Evolutionary conservation across 2,329 filamentous ascomycete genomes (phyloP), one percentile per base, ranked within the genome.

Genomic region (Aspergillus sp.): DNA sequence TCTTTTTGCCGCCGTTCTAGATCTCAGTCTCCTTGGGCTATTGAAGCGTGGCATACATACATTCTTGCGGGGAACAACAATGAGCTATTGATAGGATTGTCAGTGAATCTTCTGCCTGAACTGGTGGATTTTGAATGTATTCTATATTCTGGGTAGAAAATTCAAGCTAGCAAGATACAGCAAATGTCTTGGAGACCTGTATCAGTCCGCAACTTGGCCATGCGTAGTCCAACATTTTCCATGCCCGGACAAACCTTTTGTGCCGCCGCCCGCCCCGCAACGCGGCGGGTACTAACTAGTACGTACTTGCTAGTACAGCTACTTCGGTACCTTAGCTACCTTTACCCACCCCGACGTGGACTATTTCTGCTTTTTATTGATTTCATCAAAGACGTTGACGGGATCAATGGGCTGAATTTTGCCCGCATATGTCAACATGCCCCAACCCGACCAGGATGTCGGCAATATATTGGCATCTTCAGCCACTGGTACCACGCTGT

Each of bases 1-100:
- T 98, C 79, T 92, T 88, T 72, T 84, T 99, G 62, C 95, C 95
- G 57, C 95, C 95, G 11, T 98, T 99, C 77, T 88, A 82, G 52
- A 24, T 50, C 56, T 59, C 59, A 55, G 14, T 31, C 4, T 16
- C 22, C 20, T 18, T 20, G 14, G 11, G 16, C 22, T 29, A 10
- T 51, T 45, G 16, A 51, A 31, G 20, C n/a, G 14, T 24, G 36
- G 22, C 52, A 22, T 54, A 22, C 36, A 45, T 45, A 22, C 36
- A 45, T 45, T 36, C 11, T 36, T 16, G 11, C 14, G 32, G 11
- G 12, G 32, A 36, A 16, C 11, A 16, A 36, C 32, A 16, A 16
- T 16, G 32, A 6, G 32, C 26, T 29, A 29, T 29, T 6, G 26
- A 29, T 29, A 9, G 7, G 26, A 9, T 29, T 29, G 26, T 29